A percentile compares a stretch with the other conserved stretches of the same genome.
Conservation (phyloP, 768 basidiomycete species). For the Amanita fuliginea region DNA sequence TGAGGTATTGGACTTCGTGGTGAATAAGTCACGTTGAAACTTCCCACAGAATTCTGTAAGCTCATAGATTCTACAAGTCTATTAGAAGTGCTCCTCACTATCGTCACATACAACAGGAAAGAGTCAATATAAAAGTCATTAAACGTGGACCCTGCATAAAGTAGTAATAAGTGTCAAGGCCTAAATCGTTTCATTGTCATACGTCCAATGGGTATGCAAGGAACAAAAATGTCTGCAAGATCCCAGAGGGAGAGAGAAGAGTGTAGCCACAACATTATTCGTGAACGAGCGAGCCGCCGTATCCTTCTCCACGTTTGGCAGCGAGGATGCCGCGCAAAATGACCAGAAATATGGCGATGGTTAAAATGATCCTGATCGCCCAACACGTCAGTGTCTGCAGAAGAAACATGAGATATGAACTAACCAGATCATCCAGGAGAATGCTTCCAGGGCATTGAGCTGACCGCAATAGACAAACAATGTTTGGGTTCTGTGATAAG, state of each 20-base stretch:
- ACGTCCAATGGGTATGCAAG: constrained; percentile 1
- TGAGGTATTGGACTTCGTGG: too few relatives aligned
- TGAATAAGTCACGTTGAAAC: too few relatives aligned
- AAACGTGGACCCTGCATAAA: background rate
- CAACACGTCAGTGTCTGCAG: constrained; percentile 2
- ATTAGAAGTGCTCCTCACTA: too few relatives aligned
- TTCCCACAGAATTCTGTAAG: too few relatives aligned
- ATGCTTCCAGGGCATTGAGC: constrained; percentile 44
- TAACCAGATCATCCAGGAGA: constrained; percentile 45
- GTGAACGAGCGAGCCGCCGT: constrained; percentile 28
- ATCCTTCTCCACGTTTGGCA: constrained; percentile 57
- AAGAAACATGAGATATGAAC: constrained; percentile 7
- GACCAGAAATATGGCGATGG: constrained; percentile 46
- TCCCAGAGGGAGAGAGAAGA: background rate
- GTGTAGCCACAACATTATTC: background rate
- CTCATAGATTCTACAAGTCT: too few relatives aligned
- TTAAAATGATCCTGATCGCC: constrained; percentile 47
- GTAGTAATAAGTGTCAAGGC: background rate
- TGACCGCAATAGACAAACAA: constrained; percentile 39
- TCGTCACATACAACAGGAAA: background rate
- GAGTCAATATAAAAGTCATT: background rate
- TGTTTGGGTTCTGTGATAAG: constrained; percentile 9
- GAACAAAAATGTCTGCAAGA: background rate
- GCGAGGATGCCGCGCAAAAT: constrained; percentile 49
- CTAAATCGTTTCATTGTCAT: background rate